A percentile compares a stretch with the other conserved stretches of the same genome.
phyloP scores from a whole-genome alignment of 176 grass and related monocot species.

The Carex parvula region DNA sequence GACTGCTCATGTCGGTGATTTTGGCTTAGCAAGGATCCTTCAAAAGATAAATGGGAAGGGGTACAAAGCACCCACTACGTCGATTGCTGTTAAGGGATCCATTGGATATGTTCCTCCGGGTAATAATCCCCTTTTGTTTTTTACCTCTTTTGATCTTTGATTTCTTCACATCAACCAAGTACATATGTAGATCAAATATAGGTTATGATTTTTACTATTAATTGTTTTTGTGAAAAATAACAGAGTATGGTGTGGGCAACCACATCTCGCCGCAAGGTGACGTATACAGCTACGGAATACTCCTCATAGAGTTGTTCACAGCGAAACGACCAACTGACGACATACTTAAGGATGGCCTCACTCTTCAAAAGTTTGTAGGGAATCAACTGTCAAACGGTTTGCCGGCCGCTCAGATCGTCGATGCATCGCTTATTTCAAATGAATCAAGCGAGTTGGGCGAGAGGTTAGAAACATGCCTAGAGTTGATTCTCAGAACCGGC shows the following conservation, averaged over 20 bases:
- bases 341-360: slow-evolving; percentile 39
- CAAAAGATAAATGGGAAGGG: background rate
- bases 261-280: slow-evolving; percentile 36
- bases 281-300: slow-evolving; percentile 49
- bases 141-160: background rate
- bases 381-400: background rate
- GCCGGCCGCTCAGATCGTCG: background rate
- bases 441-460: background rate
- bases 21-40: slow-evolving; percentile 41
- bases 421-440: slow-evolving; percentile 2
- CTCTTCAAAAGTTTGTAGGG: slow-evolving; percentile 36
- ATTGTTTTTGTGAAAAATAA: background rate
- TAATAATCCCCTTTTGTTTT: background rate
- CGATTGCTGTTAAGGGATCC: slow-evolving; percentile 25
- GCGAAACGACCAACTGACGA: slow-evolving; percentile 37
- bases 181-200: background rate
- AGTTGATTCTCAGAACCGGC: slow-evolving; percentile 28
- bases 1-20: slow-evolving; percentile 34
- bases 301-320: slow-evolving; percentile 49
- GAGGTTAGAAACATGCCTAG: slow-evolving; percentile 1
- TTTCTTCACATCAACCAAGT: too few species aligned
- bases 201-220: background rate
- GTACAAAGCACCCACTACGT: background rate
- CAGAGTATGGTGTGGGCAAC: slow-evolving; percentile 44
- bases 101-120: slow-evolving; percentile 44